Conservation (phyloP, 1,284 basidiomycete genomes). For the Heliocybe sulcata region DNA sequence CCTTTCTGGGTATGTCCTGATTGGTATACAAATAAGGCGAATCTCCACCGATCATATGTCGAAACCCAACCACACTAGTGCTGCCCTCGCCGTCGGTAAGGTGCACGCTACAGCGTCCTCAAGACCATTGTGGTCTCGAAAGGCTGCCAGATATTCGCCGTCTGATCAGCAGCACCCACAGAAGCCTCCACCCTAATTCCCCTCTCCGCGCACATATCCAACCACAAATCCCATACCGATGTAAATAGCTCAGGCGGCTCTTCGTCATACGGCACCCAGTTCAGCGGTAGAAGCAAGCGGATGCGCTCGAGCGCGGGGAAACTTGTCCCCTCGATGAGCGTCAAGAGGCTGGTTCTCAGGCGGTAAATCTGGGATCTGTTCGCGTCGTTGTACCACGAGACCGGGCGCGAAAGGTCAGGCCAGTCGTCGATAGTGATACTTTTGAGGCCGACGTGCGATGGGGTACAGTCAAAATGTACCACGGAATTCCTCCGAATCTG, state of each 20-base stretch:
- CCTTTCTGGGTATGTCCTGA: not conserved
- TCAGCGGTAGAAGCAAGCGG: constrained; percentile 11
- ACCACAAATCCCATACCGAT: constrained; percentile 2
- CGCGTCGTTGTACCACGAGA: not conserved
- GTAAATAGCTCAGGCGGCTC: constrained; percentile 3
- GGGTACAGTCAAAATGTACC: not conserved
- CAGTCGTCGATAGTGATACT: not conserved
- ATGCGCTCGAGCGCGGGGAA: constrained; percentile 9
- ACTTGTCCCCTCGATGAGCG: not conserved
- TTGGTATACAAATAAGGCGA: not conserved
- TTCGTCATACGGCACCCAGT: not conserved
- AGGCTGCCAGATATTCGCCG: constrained; percentile 9
- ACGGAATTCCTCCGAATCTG: not conserved
- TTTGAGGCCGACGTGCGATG: not conserved
- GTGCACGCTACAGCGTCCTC: not conserved
- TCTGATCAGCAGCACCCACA: constrained; percentile 12
- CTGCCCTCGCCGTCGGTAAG: too few species aligned
- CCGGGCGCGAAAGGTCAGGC: not conserved
- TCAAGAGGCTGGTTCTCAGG: not conserved
- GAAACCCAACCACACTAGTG: not conserved
- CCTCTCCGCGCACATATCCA: not conserved
- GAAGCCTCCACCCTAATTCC: constrained; percentile 10
- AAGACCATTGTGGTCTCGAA: not conserved
- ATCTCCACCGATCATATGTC: not conserved
- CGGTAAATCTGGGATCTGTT: not conserved